Base-by-base conservation (phyloP, 2,329 filamentous ascomycete species). In the Bipolaris sorokiniana region DNA sequence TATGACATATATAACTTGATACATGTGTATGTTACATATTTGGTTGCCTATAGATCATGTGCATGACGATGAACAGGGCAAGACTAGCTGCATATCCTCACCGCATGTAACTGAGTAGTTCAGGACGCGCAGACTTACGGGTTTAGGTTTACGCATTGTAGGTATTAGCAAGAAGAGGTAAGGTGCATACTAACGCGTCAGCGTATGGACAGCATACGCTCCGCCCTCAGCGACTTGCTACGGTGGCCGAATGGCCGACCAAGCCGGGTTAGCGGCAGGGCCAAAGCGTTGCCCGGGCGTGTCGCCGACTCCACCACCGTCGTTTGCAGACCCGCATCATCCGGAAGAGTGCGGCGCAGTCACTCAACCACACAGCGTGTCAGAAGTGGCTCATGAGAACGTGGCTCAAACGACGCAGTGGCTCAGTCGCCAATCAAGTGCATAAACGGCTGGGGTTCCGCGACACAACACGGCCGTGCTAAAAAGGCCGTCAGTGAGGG, bases 271-370 rank as follows among this genome's bases (percentile, higher is more conserved):
- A 50, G 38, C 54, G 54, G 34, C 37, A 45, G 20, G 41, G 4
- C 31, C 34, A 20, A 33, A 20, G 15, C 31, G 15, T 7, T 13
- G 16, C 2, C 31, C 48, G 28, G 50, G 55, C 50, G 45, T 42
- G 22, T 46, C 45, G 46, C 45, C 31, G 22, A 28, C 22, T 38
- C 33, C 36, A 31, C 41, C 28, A 31, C 28, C 2, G 46, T 38
- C 13, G 40, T 54, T 40, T 22, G 38, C 40, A 22, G 16, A 38
- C 57, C 10, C 49, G 33, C 47, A 38, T 48, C 47, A 41, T 49
- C 38, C 49, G 28, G 51, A 51, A 31, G 23, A n/a, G 18, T 58
- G 54, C 50, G 54, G 49, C 58, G 58, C 58, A 60, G 58, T 57
- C 13, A 54, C 54, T 60, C 49, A 47, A 60, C 57, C 54, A 54